Percentiles rank a stretch among this genome's conserved stretches.
phyloP scores from a whole-genome alignment of 495 filamentous ascomycete genomes.

The Aspergillus saccharolyticus region DNA sequence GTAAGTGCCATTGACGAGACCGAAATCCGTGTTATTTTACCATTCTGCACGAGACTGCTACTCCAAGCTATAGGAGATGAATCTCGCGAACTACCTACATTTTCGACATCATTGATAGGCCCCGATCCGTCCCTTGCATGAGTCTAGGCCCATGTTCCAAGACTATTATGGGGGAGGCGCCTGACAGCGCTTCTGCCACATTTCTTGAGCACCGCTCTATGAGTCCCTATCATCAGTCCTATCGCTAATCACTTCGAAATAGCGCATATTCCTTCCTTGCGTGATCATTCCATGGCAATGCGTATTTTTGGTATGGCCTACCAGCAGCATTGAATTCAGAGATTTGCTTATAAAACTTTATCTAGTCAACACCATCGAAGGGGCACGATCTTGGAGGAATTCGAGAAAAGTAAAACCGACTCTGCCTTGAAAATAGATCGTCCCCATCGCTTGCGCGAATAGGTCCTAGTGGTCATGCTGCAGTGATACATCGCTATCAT shows the following conservation, averaged over 20 bases:
- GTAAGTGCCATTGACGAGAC: background rate
- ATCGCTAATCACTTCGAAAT: background rate
- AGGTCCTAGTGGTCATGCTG: background rate
- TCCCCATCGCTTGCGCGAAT: background rate
- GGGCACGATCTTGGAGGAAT: background rate
- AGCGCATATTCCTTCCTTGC: slow-evolving; percentile 2
- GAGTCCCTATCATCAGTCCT: background rate
- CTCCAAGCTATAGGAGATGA: background rate
- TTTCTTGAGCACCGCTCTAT: background rate
- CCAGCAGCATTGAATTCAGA: background rate
- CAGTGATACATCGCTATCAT: background rate
- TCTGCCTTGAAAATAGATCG: background rate
- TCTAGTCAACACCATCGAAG: background rate
- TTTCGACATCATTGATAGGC: background rate
- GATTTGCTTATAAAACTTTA: background rate
- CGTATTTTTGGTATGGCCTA: background rate
- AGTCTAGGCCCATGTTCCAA: background rate
- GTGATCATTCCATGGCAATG: background rate
- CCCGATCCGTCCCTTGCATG: background rate
- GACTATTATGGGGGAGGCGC: slow-evolving; percentile 2
- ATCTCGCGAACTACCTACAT: slow-evolving; percentile 2
- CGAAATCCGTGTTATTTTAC: background rate
- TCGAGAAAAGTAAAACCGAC: background rate
- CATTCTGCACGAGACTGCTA: background rate
- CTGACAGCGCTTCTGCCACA: slow-evolving; percentile 1